A percentile compares a stretch with the other conserved stretches of the same genome.
These are phyloP conservation scores for Neonectria coccinea DNA, from an alignment of 2,329 filamentous ascomycete genomes.

Conservation along the genomic window DNA sequence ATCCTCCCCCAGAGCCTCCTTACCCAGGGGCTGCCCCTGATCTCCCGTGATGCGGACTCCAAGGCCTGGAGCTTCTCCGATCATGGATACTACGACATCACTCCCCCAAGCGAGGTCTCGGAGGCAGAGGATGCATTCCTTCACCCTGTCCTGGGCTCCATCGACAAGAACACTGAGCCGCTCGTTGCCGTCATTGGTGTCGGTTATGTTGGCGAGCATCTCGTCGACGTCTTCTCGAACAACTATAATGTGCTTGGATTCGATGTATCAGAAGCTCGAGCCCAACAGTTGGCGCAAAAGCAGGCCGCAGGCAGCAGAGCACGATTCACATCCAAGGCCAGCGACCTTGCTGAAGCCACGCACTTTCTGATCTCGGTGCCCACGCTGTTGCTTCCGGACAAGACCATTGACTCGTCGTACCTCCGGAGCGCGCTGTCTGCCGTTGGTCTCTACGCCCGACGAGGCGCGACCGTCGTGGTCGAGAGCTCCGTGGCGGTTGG, in stretches of 20 bases:
- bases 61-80: conserved; percentile 43
- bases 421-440: conserved; percentile 57
- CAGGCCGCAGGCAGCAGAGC: conserved; percentile 46
- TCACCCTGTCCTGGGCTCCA: conserved; percentile 14
- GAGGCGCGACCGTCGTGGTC: conserved; percentile 61
- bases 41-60: conserved; percentile 31
- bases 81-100: conserved; percentile 49
- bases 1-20: conserved; percentile 40
- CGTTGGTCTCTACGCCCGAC: conserved; percentile 55
- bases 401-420: conserved; percentile 61
- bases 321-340: conserved; percentile 53
- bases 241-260: conserved; percentile 60
- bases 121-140: conserved; percentile 41
- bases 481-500: conserved; percentile 67
- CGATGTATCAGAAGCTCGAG: conserved; percentile 58
- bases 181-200: conserved; percentile 63
- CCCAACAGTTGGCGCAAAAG: conserved; percentile 49
- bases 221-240: conserved; percentile 57
- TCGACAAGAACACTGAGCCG: conserved; percentile 41
- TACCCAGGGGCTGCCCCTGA: conserved; percentile 39
- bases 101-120: conserved; percentile 49
- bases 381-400: conserved; percentile 60
- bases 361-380: conserved; percentile 67
- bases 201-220: conserved; percentile 64
- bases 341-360: conserved; percentile 56